phyloP scores from a whole-genome alignment of 306 rosid species.

The Sesbania bispinosa region DNA sequence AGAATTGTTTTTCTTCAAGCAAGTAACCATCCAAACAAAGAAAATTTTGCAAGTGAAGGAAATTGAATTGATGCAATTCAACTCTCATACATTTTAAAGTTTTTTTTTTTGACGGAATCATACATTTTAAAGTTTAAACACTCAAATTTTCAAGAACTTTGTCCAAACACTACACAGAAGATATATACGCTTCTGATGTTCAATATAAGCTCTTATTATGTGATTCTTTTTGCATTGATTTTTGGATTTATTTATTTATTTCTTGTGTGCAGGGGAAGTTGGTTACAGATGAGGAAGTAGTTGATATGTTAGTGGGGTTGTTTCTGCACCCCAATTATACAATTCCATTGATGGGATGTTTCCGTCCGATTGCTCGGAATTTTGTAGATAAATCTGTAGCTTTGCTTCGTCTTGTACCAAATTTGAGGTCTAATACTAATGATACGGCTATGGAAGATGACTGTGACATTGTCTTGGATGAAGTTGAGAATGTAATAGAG shows the following conservation, averaged over 20 bases:
- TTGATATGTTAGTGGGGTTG: constrained; percentile 49
- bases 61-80: no score
- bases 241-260: neutral
- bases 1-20: neutral
- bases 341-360: constrained; percentile 68
- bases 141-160: no score
- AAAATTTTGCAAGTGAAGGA: neutral
- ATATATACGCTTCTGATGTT: neutral
- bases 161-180: no score
- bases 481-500: constrained; percentile 46
- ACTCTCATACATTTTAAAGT: no score
- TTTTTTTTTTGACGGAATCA: no score
- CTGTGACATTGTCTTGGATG: constrained; percentile 33
- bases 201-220: neutral
- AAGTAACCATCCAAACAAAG: neutral
- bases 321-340: constrained; percentile 71
- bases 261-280: constrained; percentile 40
- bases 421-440: constrained; percentile 51
- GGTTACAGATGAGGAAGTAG: constrained; percentile 63
- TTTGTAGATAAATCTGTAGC: constrained; percentile 55
- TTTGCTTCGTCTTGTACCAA: constrained; percentile 54
- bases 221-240: neutral
- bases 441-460: constrained; percentile 23
- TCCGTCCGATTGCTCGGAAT: constrained; percentile 50
- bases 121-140: no score